Conservation (phyloP, 257 asterid genomes). For the Rauvolfia tetraphylla region DNA sequence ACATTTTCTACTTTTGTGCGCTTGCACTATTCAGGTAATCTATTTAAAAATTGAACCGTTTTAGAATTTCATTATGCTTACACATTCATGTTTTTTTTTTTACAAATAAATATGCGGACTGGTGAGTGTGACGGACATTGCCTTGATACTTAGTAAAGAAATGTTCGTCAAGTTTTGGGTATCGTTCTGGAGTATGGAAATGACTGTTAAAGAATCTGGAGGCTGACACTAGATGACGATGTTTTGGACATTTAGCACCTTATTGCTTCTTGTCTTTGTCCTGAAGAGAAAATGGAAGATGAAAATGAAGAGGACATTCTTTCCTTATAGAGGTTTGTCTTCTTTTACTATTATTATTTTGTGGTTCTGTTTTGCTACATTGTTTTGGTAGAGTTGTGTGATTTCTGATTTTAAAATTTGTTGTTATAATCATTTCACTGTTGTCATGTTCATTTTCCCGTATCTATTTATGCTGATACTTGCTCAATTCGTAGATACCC, state of each 20-base stretch:
- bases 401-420: too few species aligned
- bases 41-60: background rate
- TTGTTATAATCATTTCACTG: background rate
- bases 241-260: too few species aligned
- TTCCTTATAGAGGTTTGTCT: slow-evolving; percentile 6
- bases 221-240: background rate
- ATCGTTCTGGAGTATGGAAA: background rate
- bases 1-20: background rate
- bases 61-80: background rate
- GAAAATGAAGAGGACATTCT: background rate
- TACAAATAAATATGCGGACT: background rate
- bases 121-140: too few species aligned
- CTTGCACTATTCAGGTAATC: background rate
- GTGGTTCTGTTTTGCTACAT: background rate
- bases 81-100: background rate
- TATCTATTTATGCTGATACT: background rate
- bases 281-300: slow-evolving; percentile 10
- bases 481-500: background rate
- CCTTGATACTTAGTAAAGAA: background rate
- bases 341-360: background rate
- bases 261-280: background rate
- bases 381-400: background rate
- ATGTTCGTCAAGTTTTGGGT: background rate
- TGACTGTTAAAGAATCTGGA: background rate
- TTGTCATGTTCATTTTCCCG: background rate